phyloP scores from a whole-genome alignment of 176 grass and related monocot species.

The Poa annua region DNA sequence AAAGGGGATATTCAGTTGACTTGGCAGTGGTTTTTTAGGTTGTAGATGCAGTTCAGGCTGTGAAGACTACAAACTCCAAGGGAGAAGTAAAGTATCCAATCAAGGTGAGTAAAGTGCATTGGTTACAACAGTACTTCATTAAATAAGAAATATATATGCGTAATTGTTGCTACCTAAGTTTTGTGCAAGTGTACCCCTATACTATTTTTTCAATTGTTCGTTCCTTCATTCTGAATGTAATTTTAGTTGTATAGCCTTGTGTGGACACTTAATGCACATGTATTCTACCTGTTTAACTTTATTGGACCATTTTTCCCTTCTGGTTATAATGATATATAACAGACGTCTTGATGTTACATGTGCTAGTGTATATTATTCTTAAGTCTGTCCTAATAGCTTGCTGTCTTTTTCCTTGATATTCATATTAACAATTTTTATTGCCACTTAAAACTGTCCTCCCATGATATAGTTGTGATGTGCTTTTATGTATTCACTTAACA shows the following conservation, averaged over 20 bases:
- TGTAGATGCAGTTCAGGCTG: conserved; percentile 90
- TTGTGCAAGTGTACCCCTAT: background rate
- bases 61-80: conserved; percentile 86
- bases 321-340: conserved; percentile 7
- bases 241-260: background rate
- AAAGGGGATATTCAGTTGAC: background rate
- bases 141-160: background rate
- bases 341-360: background rate
- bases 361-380: background rate
- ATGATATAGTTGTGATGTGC: background rate
- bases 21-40: conserved; percentile 57
- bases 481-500: background rate
- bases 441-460: background rate
- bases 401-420: background rate
- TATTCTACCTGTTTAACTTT: background rate
- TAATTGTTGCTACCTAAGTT: background rate
- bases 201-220: background rate
- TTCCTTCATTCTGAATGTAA: background rate
- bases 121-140: background rate
- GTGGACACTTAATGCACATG: background rate
- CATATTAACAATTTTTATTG: background rate
- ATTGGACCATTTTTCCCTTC: background rate
- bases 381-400: background rate
- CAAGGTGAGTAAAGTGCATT: conserved; percentile 63
- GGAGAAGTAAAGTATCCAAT: conserved; percentile 96